Evolutionary conservation across 106 monocot species (phyloP).

Genomic region (Dactylorhiza incarnata): DNA sequence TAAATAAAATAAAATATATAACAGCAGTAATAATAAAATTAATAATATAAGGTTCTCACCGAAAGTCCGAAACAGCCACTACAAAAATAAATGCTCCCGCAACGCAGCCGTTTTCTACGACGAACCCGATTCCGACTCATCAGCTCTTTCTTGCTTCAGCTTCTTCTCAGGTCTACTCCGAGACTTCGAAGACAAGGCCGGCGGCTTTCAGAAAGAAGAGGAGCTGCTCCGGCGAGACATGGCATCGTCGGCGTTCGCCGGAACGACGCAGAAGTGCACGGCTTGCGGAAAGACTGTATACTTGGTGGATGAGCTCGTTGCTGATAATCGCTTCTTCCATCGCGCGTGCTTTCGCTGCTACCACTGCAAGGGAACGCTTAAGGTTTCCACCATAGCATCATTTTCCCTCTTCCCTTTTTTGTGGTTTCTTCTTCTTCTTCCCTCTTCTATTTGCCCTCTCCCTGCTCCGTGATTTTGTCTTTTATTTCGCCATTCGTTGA

Average conservation of each 20-base stretch:
- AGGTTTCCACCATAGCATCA: slow-evolving; percentile 13
- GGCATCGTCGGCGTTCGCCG: slow-evolving; percentile 25
- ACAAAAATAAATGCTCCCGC: too few relatives aligned
- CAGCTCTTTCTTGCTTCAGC: background rate
- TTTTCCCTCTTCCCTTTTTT: background rate
- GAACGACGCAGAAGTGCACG: slow-evolving; percentile 61
- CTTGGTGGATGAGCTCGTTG: slow-evolving; percentile 49
- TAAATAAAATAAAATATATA: too few relatives aligned
- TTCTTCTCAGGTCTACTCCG: background rate
- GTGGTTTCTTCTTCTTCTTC: background rate
- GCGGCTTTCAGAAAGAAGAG: background rate
- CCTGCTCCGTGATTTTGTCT: background rate
- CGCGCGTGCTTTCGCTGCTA: slow-evolving; percentile 50
- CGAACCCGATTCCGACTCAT: background rate
- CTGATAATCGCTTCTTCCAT: slow-evolving; percentile 48
- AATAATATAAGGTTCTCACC: too few relatives aligned
- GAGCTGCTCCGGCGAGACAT: slow-evolving; percentile 1
- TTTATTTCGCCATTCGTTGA: background rate
- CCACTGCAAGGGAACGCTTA: slow-evolving; percentile 67
- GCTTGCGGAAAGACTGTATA: slow-evolving; percentile 67
- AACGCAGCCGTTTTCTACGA: background rate
- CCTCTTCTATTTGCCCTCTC: background rate
- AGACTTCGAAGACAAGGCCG: background rate
- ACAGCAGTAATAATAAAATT: too few relatives aligned
- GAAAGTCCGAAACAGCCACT: too few relatives aligned